Percentiles rank a stretch among this genome's conserved stretches.
phyloP scores from a whole-genome alignment of 2,329 filamentous ascomycete genomes.

The Neofusicoccum parvum region DNA sequence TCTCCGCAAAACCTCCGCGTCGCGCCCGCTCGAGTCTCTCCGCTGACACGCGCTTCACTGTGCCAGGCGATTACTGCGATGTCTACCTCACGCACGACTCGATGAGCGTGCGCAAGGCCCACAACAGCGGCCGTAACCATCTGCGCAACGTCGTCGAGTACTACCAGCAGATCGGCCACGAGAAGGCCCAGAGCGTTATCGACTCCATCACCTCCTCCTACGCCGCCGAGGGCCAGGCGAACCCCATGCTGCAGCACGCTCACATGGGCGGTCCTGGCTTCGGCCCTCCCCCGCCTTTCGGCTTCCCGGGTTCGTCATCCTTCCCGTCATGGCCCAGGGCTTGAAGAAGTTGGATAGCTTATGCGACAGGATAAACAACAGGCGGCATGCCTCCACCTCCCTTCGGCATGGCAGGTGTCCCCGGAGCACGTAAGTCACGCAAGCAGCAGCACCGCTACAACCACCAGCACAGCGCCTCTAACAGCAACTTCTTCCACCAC shows the following conservation, averaged over 20 bases:
- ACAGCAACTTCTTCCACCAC: neutral
- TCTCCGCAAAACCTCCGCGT: constrained; percentile 18
- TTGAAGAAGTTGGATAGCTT: constrained; percentile 13
- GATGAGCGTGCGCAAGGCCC: constrained; percentile 98
- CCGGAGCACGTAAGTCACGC: constrained; percentile 40
- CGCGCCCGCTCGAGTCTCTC: constrained; percentile 9
- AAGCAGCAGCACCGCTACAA: neutral
- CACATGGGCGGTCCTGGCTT: constrained; percentile 42
- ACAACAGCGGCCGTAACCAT: constrained; percentile 96
- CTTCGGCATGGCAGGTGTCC: constrained; percentile 39
- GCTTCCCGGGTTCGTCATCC: constrained; percentile 59
- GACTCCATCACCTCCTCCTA: constrained; percentile 97
- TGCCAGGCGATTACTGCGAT: constrained; percentile 90
- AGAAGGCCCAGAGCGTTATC: constrained; percentile 97
- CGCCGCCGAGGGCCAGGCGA: constrained; percentile 89
- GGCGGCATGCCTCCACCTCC: constrained; percentile 34
- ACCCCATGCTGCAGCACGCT: constrained; percentile 68
- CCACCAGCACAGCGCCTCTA: neutral
- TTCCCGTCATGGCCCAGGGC: neutral
- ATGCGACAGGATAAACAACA: constrained; percentile 6
- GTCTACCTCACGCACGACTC: constrained; percentile 99
- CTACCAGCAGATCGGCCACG: constrained; percentile 98
- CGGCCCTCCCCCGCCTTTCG: constrained; percentile 58
- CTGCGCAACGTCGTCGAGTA: constrained; percentile 97
- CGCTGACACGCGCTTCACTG: constrained; percentile 26